These are phyloP conservation scores for Erythrobasidium hasegawianum DNA, from an alignment of 1,284 basidiomycete genomes.

Conservation along the genomic window DNA sequence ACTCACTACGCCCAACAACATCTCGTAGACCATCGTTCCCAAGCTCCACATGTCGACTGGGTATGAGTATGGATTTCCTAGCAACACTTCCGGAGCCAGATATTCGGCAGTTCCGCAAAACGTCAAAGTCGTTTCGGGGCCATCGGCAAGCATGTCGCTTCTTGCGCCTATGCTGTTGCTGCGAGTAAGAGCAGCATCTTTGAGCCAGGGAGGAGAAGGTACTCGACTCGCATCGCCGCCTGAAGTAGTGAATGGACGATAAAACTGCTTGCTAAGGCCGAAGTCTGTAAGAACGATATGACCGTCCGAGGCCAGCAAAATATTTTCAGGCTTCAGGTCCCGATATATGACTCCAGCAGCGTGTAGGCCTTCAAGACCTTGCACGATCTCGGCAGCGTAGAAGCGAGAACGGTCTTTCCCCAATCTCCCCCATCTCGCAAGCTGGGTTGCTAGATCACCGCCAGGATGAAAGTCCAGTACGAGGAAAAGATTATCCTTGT, in stretches of 20 bases:
- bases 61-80: slow-evolving; percentile 83
- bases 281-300: slow-evolving; percentile 96
- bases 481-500: slow-evolving; percentile 87
- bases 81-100: slow-evolving; percentile 70
- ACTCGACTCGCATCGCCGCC: background rate
- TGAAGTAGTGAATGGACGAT: background rate
- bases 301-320: slow-evolving; percentile 84
- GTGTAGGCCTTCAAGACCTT: slow-evolving; percentile 87
- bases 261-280: slow-evolving; percentile 58
- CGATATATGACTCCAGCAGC: slow-evolving; percentile 63
- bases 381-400: slow-evolving; percentile 94
- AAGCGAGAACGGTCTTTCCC: slow-evolving; percentile 89
- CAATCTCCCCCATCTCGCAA: slow-evolving; percentile 86
- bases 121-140: slow-evolving; percentile 65
- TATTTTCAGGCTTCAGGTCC: slow-evolving; percentile 56
- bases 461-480: slow-evolving; percentile 95
- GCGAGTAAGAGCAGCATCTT: background rate
- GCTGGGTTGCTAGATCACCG: slow-evolving; percentile 91
- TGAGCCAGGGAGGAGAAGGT: slow-evolving; percentile 11
- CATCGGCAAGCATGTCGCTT: background rate
- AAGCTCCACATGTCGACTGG: slow-evolving; percentile 98
- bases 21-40: slow-evolving; percentile 94
- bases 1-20: slow-evolving; percentile 81
- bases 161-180: background rate
- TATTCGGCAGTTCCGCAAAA: slow-evolving; percentile 80